Base-by-base conservation (phyloP, 805 yeast species). In the Clavispora carvajalis region DNA sequence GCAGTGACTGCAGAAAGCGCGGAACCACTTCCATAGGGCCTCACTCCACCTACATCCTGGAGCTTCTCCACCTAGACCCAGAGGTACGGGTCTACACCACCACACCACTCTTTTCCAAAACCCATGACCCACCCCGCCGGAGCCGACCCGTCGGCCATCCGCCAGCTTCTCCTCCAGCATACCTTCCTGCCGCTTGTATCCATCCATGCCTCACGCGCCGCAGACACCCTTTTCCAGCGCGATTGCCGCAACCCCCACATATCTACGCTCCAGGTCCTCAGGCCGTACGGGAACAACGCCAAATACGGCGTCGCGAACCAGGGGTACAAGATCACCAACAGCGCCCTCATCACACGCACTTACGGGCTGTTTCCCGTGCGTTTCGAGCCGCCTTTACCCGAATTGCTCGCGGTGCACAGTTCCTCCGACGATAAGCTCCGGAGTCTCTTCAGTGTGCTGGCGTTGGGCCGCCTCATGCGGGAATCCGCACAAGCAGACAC, bases 361-460 rank as follows among this genome's bases (percentile, higher is more conserved):
- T 69, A 73, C 41, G 76, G 76, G 7, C 74, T 75, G 48, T 79
- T 78, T 49, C 77, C 80, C 16, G 62, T 83, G 23, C 64, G 85
- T 36, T 82, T 82, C 7, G 57, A 67, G 46, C 65, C 67, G 21
- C 48, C 65, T 8, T 47, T 68, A 21, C 66, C 68, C n/a, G 73
- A 67, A 29, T 49, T 66, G 22, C 48, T 67, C 35, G 57, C 67
- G n/a, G 55, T 61, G 15, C 54, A 53, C 25, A 53, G 45, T 38
- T 58, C 58, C 6, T 38, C 51, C 15, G 51, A 42, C 26, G 51
- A 44, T 10, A 37, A 44, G 39, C 51, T 44, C 35, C 51, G 59
- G n/a, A 39, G 44, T 24, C 50, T 66, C 30, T 67, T 67, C 45
- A 65, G 70, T 41, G 65, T 65, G 29, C 52, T 63, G n/a, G 60